Evolutionary conservation across 192 early-diverging fungal genomes (phyloP), one percentile per base, ranked within the genome.

Genomic region (Glomus cerebriforme): DNA sequence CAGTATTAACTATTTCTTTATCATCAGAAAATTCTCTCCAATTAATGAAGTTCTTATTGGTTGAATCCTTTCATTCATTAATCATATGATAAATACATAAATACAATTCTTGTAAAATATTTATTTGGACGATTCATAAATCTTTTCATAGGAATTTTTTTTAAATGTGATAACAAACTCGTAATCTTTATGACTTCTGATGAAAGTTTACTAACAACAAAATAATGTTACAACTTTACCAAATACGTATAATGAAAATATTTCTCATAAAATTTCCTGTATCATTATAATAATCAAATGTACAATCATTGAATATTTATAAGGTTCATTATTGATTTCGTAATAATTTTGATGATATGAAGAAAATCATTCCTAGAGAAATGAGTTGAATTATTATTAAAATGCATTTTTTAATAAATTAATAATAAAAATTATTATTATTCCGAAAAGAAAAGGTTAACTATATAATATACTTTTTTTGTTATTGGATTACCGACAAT

Each of bases 181-280:
- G 13, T 32, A 68, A 31, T 34, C 31, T 32, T n/a, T n/a, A 32
- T 68, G 13, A 68, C 37, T 68, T 68, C 66, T 2, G 4, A 22
- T 19, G 2, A 22, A 29, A 32, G 24, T 37, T 35, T 32, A n/a
- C 35, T 69, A 10, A 29, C 39, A 1, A 69, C n/a, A n/a, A n/a
- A n/a, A 29, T 7, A 69, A 13, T 17, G 67, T 69, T 39, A 39
- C 22, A 4, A 13, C 17, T 69, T 43, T 24, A 17, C 67, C 34
- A 35, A 69, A 69, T 17, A 69, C 32, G 13, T 69, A 69, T n/a
- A 69, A 34, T 9, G 67, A 69, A 13, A 69, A 69, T 17, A 69
- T 69, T 34, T 69, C 67, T 69, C 31, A 68, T 68, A 12, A 68
- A 68, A 13, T 68, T 39, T 39, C 32, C 66, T 8, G 66, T 32